These are phyloP conservation scores for Arachis stenosperma DNA, from an alignment of 306 rosid species.

Conservation along the genomic window DNA sequence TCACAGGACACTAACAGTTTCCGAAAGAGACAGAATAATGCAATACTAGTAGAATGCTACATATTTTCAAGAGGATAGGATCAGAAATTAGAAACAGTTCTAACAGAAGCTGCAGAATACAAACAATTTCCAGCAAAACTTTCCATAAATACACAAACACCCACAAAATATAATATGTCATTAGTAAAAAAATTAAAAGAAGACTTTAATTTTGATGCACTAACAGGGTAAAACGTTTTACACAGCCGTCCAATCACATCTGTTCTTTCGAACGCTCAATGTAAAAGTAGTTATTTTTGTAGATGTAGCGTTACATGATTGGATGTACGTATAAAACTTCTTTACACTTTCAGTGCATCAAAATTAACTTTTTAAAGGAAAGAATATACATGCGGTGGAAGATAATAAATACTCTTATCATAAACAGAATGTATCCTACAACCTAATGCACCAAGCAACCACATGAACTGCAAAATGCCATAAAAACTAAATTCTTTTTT, in stretches of 20 bases:
- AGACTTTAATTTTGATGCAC: no score
- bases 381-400: constrained; percentile 19
- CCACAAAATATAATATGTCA: neutral
- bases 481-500: neutral
- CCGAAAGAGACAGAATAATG: constrained; percentile 20
- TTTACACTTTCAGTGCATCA: no score
- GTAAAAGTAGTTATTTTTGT: no score
- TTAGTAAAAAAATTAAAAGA: no score
- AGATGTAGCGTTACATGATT: no score
- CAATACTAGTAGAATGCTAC: constrained; percentile 32
- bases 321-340: no score
- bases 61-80: constrained; percentile 6
- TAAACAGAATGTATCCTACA: constrained; percentile 11
- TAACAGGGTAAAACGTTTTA: no score
- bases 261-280: no score
- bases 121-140: constrained; percentile 2
- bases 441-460: constrained; percentile 5
- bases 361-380: no score
- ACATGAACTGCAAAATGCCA: neutral
- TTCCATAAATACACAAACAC: neutral
- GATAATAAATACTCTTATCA: constrained; percentile 20
- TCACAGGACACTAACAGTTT: constrained; percentile 1
- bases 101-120: neutral
- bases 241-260: no score
- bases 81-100: neutral